Evolutionary conservation across 257 asterid genomes (phyloP).

Genomic region (Pogostemon cablin): DNA sequence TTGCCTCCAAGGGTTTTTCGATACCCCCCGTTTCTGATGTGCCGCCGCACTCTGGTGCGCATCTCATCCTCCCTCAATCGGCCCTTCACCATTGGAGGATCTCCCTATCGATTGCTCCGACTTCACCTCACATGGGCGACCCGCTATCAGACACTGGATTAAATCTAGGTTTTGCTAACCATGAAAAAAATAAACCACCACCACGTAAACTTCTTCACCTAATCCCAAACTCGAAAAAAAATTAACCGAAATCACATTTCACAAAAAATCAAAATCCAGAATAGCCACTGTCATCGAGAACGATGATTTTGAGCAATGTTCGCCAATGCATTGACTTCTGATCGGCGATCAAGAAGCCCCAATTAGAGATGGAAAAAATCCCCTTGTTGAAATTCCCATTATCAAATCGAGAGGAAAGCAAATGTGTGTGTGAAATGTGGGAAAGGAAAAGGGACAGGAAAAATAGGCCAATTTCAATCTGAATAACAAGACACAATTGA

Average conservation of each 20-base stretch:
- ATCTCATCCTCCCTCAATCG: no score
- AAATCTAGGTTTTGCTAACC: slow-evolving; percentile 74
- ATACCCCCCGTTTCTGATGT: no score
- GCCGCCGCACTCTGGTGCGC: no score
- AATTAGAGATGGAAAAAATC: background rate
- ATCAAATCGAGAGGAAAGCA: slow-evolving; percentile 20
- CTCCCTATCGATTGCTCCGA: no score
- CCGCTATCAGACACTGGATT: no score
- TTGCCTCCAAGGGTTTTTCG: no score
- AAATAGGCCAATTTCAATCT: slow-evolving; percentile 89
- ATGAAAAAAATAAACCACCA: slow-evolving; percentile 43
- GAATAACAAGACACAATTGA: slow-evolving; percentile 35
- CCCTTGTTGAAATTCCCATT: slow-evolving; percentile 12
- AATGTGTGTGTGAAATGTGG: slow-evolving; percentile 21
- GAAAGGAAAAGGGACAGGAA: slow-evolving; percentile 29
- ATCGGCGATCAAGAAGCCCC: slow-evolving; percentile 29
- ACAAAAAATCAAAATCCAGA: slow-evolving; percentile 11
- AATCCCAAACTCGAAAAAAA: slow-evolving; percentile 31
- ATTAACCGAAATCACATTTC: background rate
- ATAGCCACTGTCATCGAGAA: slow-evolving; percentile 99
- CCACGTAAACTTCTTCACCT: slow-evolving; percentile 8
- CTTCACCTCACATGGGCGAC: no score
- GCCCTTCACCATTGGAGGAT: no score
- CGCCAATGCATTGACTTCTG: slow-evolving; percentile 87
- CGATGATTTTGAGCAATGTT: slow-evolving; percentile 94